A percentile compares a stretch with the other conserved stretches of the same genome.
These are phyloP conservation scores for Eutrema heterophyllum DNA, from an alignment of 345 rosid genomes.

Conservation along the genomic window DNA sequence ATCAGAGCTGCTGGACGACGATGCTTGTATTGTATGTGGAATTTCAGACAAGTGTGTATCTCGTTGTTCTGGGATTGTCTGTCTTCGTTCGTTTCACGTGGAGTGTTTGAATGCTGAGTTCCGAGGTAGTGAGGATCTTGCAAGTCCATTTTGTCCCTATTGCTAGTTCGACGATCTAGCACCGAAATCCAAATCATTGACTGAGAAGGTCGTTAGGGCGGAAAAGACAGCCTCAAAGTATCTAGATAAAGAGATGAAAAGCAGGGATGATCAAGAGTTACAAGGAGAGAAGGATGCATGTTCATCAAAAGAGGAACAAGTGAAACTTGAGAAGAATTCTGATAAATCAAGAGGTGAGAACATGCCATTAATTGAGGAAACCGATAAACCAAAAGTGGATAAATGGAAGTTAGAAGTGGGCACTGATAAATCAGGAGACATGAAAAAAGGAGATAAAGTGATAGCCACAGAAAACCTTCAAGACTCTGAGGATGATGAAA, in stretches of 20 bases:
- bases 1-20: background rate
- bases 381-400: background rate
- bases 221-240: slow-evolving; percentile 8
- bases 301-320: slow-evolving; percentile 6
- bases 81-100: slow-evolving; percentile 15
- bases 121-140: slow-evolving; percentile 4
- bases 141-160: slow-evolving; percentile 16
- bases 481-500: slow-evolving; percentile 12
- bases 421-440: background rate
- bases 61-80: slow-evolving; percentile 6
- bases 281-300: background rate
- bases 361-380: background rate
- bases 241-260: slow-evolving; percentile 8
- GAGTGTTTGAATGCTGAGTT: slow-evolving; percentile 23
- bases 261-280: slow-evolving; percentile 3
- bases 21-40: slow-evolving; percentile 28
- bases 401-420: background rate
- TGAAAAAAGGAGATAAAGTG: background rate
- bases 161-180: slow-evolving; percentile 16
- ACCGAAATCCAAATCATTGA: background rate
- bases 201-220: background rate
- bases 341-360: slow-evolving; percentile 10
- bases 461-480: slow-evolving; percentile 8
- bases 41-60: background rate
- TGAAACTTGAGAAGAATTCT: slow-evolving; percentile 8